Percentiles rank a stretch among this genome's conserved stretches.
phyloP scores from a whole-genome alignment of 2,329 filamentous ascomycete genomes.

The Trichothecium roseum region DNA sequence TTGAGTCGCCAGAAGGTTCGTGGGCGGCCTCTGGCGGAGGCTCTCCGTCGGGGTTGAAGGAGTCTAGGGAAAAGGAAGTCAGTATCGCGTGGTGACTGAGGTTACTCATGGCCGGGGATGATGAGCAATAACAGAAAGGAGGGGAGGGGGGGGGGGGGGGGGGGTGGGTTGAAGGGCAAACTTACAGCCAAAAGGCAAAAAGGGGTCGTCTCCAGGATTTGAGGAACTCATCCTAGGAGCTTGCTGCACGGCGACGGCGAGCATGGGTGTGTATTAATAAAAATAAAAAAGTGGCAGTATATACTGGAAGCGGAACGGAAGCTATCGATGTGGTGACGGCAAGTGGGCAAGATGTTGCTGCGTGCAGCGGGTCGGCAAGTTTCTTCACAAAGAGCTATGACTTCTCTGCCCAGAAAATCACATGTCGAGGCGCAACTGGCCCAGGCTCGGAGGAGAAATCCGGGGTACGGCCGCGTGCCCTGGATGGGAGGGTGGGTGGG shows the following conservation, averaged over 20 bases:
- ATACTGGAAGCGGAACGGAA: too few species aligned
- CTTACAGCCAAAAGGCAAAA: conserved; percentile 60
- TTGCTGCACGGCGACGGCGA: conserved; percentile 41
- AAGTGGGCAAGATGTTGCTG: too few species aligned
- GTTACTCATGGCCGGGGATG: background rate
- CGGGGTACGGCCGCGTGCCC: too few species aligned
- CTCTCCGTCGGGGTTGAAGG: conserved; percentile 31
- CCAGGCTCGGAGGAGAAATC: too few species aligned
- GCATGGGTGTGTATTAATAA: conserved; percentile 38
- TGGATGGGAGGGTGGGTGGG: too few species aligned
- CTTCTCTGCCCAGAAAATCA: too few species aligned
- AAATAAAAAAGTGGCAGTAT: too few species aligned
- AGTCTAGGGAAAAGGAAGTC: conserved; percentile 26
- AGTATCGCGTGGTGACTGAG: conserved; percentile 8
- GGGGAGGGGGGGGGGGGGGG: too few species aligned
- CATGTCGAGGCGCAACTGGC: too few species aligned
- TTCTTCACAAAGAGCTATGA: too few species aligned
- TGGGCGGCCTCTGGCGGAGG: conserved; percentile 41
- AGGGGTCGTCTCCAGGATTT: conserved; percentile 40
- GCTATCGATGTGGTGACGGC: too few species aligned
- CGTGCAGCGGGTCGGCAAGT: too few species aligned
- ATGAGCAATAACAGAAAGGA: background rate
- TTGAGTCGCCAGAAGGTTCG: conserved; percentile 51
- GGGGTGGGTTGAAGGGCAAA: conserved; percentile 13
- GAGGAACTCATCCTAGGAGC: conserved; percentile 49